Conservation (phyloP, 352 stramenopile species). For the Lagenidium sp. region DNA sequence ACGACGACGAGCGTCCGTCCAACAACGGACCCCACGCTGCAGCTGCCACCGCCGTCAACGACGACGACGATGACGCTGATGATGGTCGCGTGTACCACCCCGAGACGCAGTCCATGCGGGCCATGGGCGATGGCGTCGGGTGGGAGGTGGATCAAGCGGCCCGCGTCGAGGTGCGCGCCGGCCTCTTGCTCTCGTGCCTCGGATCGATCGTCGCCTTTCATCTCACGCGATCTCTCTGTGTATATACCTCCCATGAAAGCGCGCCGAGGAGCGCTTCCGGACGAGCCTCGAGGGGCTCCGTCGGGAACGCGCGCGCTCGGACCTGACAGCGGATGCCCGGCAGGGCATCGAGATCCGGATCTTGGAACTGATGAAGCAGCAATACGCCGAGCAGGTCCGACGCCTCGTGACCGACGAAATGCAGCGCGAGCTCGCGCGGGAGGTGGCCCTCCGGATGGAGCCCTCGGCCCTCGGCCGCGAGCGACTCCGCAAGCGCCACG, state of each 20-base stretch:
- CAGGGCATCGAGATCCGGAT: constrained; percentile 37
- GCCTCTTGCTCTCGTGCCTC: no score
- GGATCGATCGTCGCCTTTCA: no score
- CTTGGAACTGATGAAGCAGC: constrained; percentile 52
- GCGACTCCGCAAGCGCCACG: constrained; percentile 40
- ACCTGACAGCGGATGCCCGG: constrained; percentile 22
- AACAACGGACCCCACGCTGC: not conserved
- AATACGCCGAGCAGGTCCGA: constrained; percentile 46
- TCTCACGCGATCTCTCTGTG: no score
- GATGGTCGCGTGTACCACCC: constrained; percentile 12
- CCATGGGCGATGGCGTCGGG: constrained; percentile 32
- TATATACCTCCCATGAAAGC: no score
- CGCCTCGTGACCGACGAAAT: constrained; percentile 48
- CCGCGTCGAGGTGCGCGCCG: constrained; percentile 29
- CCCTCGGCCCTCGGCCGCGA: constrained; percentile 24
- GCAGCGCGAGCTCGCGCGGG: constrained; percentile 46
- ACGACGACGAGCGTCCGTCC: not conserved
- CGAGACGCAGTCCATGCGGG: constrained; percentile 47
- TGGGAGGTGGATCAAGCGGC: constrained; percentile 40
- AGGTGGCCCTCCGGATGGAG: constrained; percentile 45
- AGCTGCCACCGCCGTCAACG: not conserved
- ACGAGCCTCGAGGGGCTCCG: constrained; percentile 42
- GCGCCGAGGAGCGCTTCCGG: constrained; percentile 32
- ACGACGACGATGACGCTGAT: not conserved
- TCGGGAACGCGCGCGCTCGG: constrained; percentile 29